phyloP scores from a whole-genome alignment of 306 rosid species.

The Inga oerstediana region DNA sequence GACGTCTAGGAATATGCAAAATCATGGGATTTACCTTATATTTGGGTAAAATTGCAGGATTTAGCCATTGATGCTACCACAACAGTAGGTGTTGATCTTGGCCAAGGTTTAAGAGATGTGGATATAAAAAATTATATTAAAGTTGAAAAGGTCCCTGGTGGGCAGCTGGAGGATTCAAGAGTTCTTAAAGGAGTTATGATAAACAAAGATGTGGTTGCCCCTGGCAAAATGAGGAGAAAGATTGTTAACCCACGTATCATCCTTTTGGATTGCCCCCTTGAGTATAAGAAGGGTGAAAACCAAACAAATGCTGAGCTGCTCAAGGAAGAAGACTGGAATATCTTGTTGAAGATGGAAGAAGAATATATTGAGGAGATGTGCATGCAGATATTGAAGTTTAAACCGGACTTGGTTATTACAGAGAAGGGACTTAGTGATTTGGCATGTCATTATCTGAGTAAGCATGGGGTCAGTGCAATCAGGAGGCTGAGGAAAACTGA shows the following conservation, averaged over 20 bases:
- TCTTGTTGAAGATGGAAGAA: constrained; percentile 79
- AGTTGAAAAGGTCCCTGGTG: constrained; percentile 93
- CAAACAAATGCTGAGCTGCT: constrained; percentile 88
- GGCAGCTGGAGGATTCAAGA: constrained; percentile 82
- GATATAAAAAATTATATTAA: constrained; percentile 83
- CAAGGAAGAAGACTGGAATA: constrained; percentile 83
- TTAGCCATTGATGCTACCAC: constrained; percentile 82
- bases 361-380: constrained; percentile 83
- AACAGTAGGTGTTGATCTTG: constrained; percentile 79
- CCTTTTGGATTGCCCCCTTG: constrained; percentile 83
- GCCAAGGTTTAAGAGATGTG: constrained; percentile 83
- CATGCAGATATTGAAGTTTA: constrained; percentile 76
- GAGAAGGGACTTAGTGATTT: constrained; percentile 90
- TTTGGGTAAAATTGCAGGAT: constrained; percentile 54
- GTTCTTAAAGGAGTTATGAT: constrained; percentile 90
- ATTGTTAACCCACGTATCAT: constrained; percentile 76
- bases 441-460: constrained; percentile 85
- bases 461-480: constrained; percentile 82
- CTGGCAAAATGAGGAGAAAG: constrained; percentile 91
- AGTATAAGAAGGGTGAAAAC: constrained; percentile 88
- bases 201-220: constrained; percentile 83
- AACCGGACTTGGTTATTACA: constrained; percentile 83
- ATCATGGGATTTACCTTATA: neutral
- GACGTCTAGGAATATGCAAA: neutral
- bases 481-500: constrained; percentile 86